Evolutionary conservation across 192 early-diverging fungal species (phyloP).

Genomic region (Lobosporangium transversale): DNA sequence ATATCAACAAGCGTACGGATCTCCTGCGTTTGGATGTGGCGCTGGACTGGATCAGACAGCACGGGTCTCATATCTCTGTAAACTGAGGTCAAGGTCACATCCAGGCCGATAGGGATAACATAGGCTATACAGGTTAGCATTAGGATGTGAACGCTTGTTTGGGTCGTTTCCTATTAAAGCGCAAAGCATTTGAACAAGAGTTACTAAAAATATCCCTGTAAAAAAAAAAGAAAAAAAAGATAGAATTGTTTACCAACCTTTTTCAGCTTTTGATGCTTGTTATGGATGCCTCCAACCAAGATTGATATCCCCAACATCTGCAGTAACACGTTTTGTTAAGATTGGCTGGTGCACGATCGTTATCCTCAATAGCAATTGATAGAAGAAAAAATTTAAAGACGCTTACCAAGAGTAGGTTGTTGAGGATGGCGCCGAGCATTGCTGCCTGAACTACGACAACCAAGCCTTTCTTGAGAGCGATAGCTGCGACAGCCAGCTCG

Average conservation of each 20-base stretch:
- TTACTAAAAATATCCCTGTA: background rate
- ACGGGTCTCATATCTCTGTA: background rate
- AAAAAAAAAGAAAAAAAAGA: background rate
- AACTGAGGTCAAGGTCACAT: constrained; percentile 2
- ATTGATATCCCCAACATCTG: constrained; percentile 43
- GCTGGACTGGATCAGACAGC: background rate
- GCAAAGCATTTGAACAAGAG: background rate
- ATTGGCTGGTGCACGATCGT: no score
- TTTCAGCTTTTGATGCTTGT: constrained; percentile 31
- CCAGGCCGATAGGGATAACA: constrained; percentile 32
- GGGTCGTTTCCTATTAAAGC: constrained; percentile 25
- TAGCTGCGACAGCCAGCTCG: constrained; percentile 48
- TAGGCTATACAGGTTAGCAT: constrained; percentile 35
- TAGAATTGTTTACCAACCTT: constrained; percentile 26
- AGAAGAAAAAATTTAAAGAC: constrained; percentile 49
- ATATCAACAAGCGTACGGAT: constrained; percentile 9
- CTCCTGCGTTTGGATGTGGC: background rate
- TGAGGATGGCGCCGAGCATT: constrained; percentile 90
- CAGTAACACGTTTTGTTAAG: no score
- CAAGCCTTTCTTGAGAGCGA: constrained; percentile 42
- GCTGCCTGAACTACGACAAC: constrained; percentile 57
- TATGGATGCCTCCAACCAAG: constrained; percentile 23
- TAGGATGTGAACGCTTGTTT: constrained; percentile 35
- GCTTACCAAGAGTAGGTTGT: constrained; percentile 87
- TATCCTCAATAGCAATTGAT: no score